Evolutionary conservation across 2,329 filamentous ascomycete genomes (phyloP), one percentile per base, ranked within the genome.

Genomic region (Lasiodiplodia sp.): DNA sequence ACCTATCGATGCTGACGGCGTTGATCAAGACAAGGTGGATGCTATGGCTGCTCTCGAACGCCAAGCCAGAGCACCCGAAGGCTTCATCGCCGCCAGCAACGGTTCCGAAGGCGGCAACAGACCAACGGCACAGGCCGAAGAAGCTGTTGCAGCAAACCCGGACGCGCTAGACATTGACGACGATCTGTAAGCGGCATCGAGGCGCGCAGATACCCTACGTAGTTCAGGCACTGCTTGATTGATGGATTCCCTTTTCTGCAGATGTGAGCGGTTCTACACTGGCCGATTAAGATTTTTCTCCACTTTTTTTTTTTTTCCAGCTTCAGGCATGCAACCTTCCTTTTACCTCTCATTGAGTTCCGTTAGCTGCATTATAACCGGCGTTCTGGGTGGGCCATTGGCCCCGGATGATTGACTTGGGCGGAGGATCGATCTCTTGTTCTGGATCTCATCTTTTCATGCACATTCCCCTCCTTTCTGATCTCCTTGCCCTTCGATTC

Each of bases 41-140:
- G 93, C 94, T 25, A 97, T 97, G 93, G 92, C 90, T 51, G 92
- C 91, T 25, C 84, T 98, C 70, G 95, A 97, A 79, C 87, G 93
- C 72, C 92, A 97, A 79, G 91, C 93, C n/a, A 87, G 91, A 69
- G 95, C 94, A 6, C 94, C 95, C 0, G 88, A 91, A 28, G 96
- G 96, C 25, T 99, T 99, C 75, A 95, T 99, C 37, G 90, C 94
- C 25, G 92, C 96, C 34, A 96, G 89, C 76, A 91, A 89, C 47
- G 92, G 90, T 0, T 87, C 91, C 1, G 87, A 91, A 74, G 89
- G 87, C 14, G 80, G 83, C 68, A 73, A 77, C 51, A 63, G 62
- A 11, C 25, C 60, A 14, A 75, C 81, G n/a, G 77, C 78, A 23
- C 34, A 55, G 34, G 44, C 51, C 3, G 79, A 83, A 49, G 72